Percentiles rank a stretch among this genome's conserved stretches.
Evolutionary conservation across 2,329 filamentous ascomycete genomes (phyloP).

Genomic region (Massarina eburnea): DNA sequence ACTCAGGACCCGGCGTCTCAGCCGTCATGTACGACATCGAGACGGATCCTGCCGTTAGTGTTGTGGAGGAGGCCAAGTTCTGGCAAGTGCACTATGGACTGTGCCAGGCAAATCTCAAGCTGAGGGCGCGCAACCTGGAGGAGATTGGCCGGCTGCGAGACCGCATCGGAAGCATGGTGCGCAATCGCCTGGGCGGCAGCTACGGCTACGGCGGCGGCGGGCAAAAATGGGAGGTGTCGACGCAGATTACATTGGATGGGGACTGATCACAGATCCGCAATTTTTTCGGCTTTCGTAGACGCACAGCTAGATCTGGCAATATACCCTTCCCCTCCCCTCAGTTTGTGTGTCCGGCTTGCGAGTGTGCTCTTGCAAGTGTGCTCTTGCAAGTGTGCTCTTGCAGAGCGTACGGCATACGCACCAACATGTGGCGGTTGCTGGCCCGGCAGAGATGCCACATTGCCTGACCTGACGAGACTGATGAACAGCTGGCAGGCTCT

Average conservation of each 20-base stretch:
- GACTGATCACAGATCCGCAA: constrained; percentile 32
- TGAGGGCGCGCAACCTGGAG: constrained; percentile 67
- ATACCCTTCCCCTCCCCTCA: constrained; percentile 12
- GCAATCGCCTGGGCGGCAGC: constrained; percentile 82
- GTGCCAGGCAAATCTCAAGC: constrained; percentile 90
- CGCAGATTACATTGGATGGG: constrained; percentile 69
- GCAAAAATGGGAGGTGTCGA: constrained; percentile 88
- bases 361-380: too few species aligned
- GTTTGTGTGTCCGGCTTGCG: constrained; percentile 11
- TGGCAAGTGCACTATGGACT: constrained; percentile 99
- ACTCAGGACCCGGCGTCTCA: constrained; percentile 62
- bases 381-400: constrained; percentile 1
- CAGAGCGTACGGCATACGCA: constrained; percentile 3
- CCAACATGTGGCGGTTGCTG: constrained; percentile 11
- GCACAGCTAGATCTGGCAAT: constrained; percentile 22
- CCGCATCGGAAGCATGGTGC: constrained; percentile 75
- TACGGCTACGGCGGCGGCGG: constrained; percentile 79
- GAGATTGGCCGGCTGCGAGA: constrained; percentile 72
- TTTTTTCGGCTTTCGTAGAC: constrained; percentile 1
- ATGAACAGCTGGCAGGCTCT: constrained; percentile 30
- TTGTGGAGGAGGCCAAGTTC: constrained; percentile 88
- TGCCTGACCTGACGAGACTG: constrained; percentile 5
- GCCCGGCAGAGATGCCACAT: constrained; percentile 22
- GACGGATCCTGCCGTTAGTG: constrained; percentile 71
- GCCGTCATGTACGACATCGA: constrained; percentile 85